Base-by-base conservation (phyloP, 2,329 filamentous ascomycete species). In the Trichothecium sympodiale region DNA sequence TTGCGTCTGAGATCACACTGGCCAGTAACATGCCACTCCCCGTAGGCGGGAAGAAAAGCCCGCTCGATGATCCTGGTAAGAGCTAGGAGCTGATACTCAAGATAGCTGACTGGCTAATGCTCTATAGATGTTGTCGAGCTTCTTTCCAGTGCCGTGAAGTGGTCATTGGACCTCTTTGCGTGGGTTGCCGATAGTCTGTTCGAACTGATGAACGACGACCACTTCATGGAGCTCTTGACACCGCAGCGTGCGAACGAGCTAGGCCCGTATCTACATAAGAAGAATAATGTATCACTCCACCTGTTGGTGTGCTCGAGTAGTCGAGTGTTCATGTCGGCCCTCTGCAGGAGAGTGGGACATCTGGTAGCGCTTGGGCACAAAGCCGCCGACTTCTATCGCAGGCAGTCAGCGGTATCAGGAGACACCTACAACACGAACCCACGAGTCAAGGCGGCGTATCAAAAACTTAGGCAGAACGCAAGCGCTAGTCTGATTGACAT, bases 141-240 rank as follows among this genome's bases (percentile, higher is more conserved):
- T 31, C 62, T 93, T 9, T 71, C 79, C 5, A 83, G 84, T 16
- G 81, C 86, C 37, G 75, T 82, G 4, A 79, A 74, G 50, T 95
- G 88, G 88, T 74, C 75, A 1, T 65, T 87, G 26, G 80, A 89
- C 41, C 64, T 93, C 12, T 56, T 80, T 31, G 64, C 69, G 3
- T 80, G 75, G 72, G 53, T 80, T 9, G 61, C 64, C n/a, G 73
- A 80, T 46, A 64, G 64, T 14, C 57, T 80, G 3, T 74, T 78
- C 41, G 57, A 64, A 29, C 63, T 80, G 9, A 60, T 69, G 34
- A 64, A 67, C 34, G 71, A 76, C 39, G 49, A 50, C 3, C 60
- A 62, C 32, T 74, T 76, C 43, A 62, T 67, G 47, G 57, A 59
- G 29, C 61, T 72, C 4, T 58, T 77, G n/a, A 49, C 56, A 5